phyloP scores from a whole-genome alignment of 768 basidiomycete species.

The Astraeus odoratus region DNA sequence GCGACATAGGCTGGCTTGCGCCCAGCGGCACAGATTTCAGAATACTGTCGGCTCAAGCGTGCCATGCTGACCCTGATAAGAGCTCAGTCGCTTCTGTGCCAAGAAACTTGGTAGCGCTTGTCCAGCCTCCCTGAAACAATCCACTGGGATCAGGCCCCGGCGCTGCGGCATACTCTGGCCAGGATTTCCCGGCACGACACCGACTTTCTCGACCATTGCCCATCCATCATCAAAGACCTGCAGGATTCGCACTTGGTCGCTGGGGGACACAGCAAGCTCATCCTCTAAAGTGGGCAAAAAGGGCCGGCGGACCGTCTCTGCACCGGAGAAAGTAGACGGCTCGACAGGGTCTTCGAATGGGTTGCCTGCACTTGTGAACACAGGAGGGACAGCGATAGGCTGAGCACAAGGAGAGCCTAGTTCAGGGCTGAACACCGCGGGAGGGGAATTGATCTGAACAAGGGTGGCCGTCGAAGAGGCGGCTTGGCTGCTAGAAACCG shows the following conservation, averaged over 20 bases:
- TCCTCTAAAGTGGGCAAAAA: constrained; percentile 52
- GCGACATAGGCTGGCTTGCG: too few relatives aligned
- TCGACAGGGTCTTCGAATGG: constrained; percentile 31
- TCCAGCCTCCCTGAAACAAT: constrained; percentile 49
- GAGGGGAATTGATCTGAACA: constrained; percentile 12
- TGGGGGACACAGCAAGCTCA: constrained; percentile 46
- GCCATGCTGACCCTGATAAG: constrained; percentile 18
- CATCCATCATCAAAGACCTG: constrained; percentile 65
- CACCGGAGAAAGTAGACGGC: constrained; percentile 28
- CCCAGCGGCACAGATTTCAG: too few relatives aligned
- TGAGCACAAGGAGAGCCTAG: constrained; percentile 9
- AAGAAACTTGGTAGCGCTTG: constrained; percentile 45
- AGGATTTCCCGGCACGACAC: background rate
- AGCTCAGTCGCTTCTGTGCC: constrained; percentile 41
- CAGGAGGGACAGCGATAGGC: background rate
- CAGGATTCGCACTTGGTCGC: constrained; percentile 48
- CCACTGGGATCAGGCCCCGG: constrained; percentile 60
- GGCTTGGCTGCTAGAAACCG: background rate
- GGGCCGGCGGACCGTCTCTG: constrained; percentile 48
- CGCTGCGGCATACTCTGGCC: constrained; percentile 1
- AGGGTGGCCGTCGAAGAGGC: constrained; percentile 15
- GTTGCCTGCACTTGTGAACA: constrained; percentile 13
- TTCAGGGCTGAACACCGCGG: constrained; percentile 12
- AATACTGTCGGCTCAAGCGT: background rate
- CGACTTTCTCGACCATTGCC: constrained; percentile 50